Evolutionary conservation across 768 basidiomycete genomes (phyloP), one percentile per base, ranked within the genome.

Genomic region (Suillus subluteus): DNA sequence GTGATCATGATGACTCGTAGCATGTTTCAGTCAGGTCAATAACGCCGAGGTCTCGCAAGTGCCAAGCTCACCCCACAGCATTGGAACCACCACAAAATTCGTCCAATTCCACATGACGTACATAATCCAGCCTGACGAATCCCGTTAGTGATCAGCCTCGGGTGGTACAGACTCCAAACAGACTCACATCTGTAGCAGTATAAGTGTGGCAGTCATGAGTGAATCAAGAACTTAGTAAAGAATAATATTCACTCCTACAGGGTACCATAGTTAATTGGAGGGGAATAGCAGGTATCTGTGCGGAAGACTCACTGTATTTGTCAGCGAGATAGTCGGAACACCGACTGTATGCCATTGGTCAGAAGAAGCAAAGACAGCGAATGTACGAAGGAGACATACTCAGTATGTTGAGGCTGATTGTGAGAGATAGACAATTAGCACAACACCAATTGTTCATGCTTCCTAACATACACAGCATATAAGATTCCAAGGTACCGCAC

Each of bases 41-140:
- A n/a, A 11, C 44, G n/a, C 21, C 4, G 9, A 4, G 9, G 2
- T 21, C 0, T 46, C 18, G 21, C 44, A 21, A 21, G 21, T 21
- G 44, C 21, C 8, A 46, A 4, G 9, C 44, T 46, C 9, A 46
- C 44, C 44, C 8, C 21, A 46, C 8, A 46, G 3, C 44, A 46
- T 21, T 11, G 44, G 0, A n/a, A 21, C 1, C 4, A n/a, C 44
- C 44, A 46, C 0, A 21, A 46, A 0, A n/a, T 2, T 0, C 0
- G 0, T 46, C 44, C 21, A 46, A 5, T 4, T 21, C 21, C 4
- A 3, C n/a, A 46, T 7, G 4, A 11, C 8, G 9, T 0, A 46
- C 1, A n/a, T 4, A 21, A 46, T 21, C 3, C 3, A 9, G 44
- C 44, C 44, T 46, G 44, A 46, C 3, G 4, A 21, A 46, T 46